Evolutionary conservation across 176 grass and related monocot genomes (phyloP).

Genomic region (Saccharum officinarum): DNA sequence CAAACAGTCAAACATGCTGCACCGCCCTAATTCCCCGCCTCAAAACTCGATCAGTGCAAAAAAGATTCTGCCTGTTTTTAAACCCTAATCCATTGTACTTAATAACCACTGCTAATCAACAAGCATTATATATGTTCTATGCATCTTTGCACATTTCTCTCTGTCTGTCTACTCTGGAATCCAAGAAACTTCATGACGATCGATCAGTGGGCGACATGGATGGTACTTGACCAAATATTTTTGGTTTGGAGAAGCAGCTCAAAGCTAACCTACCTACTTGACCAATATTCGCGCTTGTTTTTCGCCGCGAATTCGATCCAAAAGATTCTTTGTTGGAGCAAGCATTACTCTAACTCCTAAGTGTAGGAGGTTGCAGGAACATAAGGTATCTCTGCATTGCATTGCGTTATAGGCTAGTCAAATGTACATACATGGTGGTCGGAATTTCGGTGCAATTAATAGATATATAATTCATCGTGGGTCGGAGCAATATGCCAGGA

Average conservation of each 20-base stretch:
- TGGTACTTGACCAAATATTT: constrained; percentile 28
- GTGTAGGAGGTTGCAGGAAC: constrained; percentile 62
- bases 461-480: not conserved
- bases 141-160: not conserved
- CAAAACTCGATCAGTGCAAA: constrained; percentile 30
- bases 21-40: constrained; percentile 48
- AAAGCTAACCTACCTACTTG: not conserved
- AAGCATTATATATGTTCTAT: not conserved
- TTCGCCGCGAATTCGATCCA: constrained; percentile 31
- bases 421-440: constrained; percentile 15
- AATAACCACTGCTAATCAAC: not conserved
- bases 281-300: not conserved
- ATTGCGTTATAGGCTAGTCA: constrained; percentile 25
- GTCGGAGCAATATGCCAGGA: constrained; percentile 29
- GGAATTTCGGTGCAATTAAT: constrained; percentile 40
- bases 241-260: not conserved
- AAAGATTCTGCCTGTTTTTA: constrained; percentile 37
- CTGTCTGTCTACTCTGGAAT: constrained; percentile 20
- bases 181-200: constrained; percentile 42
- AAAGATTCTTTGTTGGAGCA: constrained; percentile 39
- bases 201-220: constrained; percentile 29
- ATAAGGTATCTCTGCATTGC: constrained; percentile 31
- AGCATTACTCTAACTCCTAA: constrained; percentile 39
- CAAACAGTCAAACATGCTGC: constrained; percentile 56
- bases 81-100: constrained; percentile 32